Evolutionary conservation across 371 early-diverging fungal species (phyloP), one percentile per base, ranked within the genome.

Genomic region (Rhizopus delemar): DNA sequence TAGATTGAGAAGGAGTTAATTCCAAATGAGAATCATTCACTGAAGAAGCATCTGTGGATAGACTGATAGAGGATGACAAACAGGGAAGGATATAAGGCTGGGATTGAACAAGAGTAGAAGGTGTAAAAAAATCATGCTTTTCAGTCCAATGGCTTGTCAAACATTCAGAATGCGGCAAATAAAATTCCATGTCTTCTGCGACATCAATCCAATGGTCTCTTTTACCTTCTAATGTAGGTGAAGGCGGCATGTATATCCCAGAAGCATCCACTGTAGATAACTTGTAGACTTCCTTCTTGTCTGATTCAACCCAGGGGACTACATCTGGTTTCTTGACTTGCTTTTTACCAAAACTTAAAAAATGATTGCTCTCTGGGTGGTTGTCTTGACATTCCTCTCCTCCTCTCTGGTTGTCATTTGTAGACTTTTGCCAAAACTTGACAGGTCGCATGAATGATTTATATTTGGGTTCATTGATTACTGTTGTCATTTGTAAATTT

Each of bases 231-330:
- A 68, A 57, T n/a, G 57, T 57, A 7, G 76, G 76, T 41, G 75
- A 74, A 4, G 78, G 78, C 4, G 73, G 71, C 43, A 69, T 62
- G 46, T 76, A 76, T 1, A 67, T 34, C 12, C 76, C 76, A 11
- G 63, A 50, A 13, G 66, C 59, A 55, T 70, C 73, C 38, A 76
- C 63, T 8, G 62, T 67, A 0, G 73, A 76, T 32, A 76, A 53
- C 46, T 76, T 67, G 41, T 70, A 76, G 5, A 73, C 59, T 41
- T 73, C 69, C 6, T 55, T 46, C 28, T 62, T 62, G 5, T 57
- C 50, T 0, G 70, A 61, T 57, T 77, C 77, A 51, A 53, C 53
- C 11, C 72, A 58, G 15, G 73, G 68, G 2, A 70, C 41, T 1
- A 43, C 32, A 7, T 48, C 5, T 28, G 48, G 12, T 56, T 31